Percentiles rank a stretch among this genome's conserved stretches.
phyloP scores from a whole-genome alignment of 805 yeast species.

The Ogataea salicorniae region DNA sequence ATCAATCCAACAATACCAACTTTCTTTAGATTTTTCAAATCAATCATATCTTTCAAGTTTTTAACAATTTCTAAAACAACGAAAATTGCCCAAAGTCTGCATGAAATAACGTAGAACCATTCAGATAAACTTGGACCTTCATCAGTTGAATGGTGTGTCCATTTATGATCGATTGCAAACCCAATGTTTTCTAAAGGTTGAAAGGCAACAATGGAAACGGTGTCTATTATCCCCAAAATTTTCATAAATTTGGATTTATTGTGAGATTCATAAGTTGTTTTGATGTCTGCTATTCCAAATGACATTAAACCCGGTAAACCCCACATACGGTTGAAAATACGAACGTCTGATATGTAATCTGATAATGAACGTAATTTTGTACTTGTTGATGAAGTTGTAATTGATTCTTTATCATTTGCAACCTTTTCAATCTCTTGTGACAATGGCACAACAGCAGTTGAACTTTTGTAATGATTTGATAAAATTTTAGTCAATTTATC shows the following conservation, averaged over 20 bases:
- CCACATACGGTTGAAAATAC: constrained; percentile 35
- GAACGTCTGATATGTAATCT: constrained; percentile 29
- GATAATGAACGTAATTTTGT: constrained; percentile 23
- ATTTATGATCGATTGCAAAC: constrained; percentile 29
- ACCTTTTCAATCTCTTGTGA: not conserved
- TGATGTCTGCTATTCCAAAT: constrained; percentile 17
- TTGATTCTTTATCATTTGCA: constrained; percentile 1
- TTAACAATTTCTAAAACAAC: constrained; percentile 30
- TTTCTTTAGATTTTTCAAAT: constrained; percentile 3
- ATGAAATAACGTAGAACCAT: constrained; percentile 30
- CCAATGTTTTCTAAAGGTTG: constrained; percentile 34
- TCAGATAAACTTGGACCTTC: constrained; percentile 5
- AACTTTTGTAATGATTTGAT: not conserved
- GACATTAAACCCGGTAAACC: constrained; percentile 27
- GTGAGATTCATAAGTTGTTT: constrained; percentile 1
- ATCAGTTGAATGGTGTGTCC: constrained; percentile 21
- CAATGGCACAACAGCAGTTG: no score
- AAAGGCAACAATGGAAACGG: constrained; percentile 23
- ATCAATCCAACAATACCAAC: not conserved
- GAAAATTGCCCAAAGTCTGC: constrained; percentile 32
- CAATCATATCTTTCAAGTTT: constrained; percentile 7
- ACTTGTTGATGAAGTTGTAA: constrained; percentile 1
- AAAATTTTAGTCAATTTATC: not conserved
- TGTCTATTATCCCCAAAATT: constrained; percentile 22
- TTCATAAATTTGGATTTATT: constrained; percentile 14